Percentiles rank a stretch among this genome's conserved stretches.
These are phyloP conservation scores for Neocatenulostroma microsporum DNA, from an alignment of 2,329 filamentous ascomycete species.

Conservation along the genomic window DNA sequence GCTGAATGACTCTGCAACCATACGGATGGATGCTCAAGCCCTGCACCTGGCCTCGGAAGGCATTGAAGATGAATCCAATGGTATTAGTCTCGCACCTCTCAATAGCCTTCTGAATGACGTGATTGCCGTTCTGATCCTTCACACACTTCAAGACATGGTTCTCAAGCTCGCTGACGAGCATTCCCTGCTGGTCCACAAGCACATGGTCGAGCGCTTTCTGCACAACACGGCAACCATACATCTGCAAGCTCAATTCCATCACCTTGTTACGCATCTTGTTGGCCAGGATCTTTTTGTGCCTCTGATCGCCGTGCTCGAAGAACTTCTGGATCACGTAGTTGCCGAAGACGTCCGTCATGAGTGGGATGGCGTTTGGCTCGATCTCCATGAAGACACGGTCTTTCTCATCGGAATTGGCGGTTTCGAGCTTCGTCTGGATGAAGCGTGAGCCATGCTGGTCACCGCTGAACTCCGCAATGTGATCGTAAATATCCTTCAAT, in stretches of 20 bases:
- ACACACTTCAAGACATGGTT: constrained; percentile 68
- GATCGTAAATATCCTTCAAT: constrained; percentile 76
- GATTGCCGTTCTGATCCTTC: constrained; percentile 86
- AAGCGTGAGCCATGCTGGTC: constrained; percentile 94
- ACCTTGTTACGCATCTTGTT: constrained; percentile 83
- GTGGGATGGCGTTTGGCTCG: constrained; percentile 68
- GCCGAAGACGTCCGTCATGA: constrained; percentile 95
- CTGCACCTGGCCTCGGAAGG: constrained; percentile 67
- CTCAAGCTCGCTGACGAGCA: constrained; percentile 75
- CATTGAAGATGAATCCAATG: constrained; percentile 76
- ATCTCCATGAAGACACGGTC: constrained; percentile 85
- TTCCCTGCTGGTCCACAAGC: constrained; percentile 81
- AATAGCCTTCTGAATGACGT: constrained; percentile 92
- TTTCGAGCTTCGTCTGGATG: constrained; percentile 86
- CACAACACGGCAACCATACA: constrained; percentile 91
- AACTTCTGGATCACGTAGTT: constrained; percentile 99
- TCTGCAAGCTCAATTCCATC: constrained; percentile 68
- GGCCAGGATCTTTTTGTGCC: constrained; percentile 81
- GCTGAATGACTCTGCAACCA: constrained; percentile 87
- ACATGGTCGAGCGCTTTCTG: constrained; percentile 93
- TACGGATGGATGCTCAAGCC: constrained; percentile 70
- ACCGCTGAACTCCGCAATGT: constrained; percentile 89
- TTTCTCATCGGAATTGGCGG: constrained; percentile 92
- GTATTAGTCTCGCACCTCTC: constrained; percentile 68
- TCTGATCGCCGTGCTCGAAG: constrained; percentile 90